A percentile compares a stretch with the other conserved stretches of the same genome.
Evolutionary conservation across 2,329 filamentous ascomycete species (phyloP).

Genomic region (Cladophialophora exuberans): DNA sequence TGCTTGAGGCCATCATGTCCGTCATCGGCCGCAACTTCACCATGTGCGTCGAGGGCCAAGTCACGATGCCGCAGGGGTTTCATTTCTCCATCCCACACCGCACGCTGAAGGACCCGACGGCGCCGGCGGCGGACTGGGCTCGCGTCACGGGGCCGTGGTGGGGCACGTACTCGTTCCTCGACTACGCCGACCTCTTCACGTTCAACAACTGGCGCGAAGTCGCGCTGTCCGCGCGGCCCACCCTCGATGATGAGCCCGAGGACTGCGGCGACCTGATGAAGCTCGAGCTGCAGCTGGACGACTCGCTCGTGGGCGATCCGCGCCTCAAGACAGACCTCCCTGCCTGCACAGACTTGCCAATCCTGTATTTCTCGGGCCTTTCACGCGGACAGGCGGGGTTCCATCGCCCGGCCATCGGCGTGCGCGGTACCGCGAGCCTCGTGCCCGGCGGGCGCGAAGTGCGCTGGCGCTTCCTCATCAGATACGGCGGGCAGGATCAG

Average conservation of each 20-base stretch:
- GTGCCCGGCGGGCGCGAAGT: conserved; percentile 31
- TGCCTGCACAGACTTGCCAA: conserved; percentile 25
- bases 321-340: conserved; percentile 26
- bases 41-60: conserved; percentile 20
- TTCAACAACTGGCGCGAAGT: conserved; percentile 26
- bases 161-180: conserved; percentile 33
- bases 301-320: conserved; percentile 22
- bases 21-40: conserved; percentile 31
- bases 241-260: conserved; percentile 30
- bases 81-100: conserved; percentile 32
- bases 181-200: conserved; percentile 30
- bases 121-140: conserved; percentile 32
- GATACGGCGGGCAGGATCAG: conserved; percentile 32
- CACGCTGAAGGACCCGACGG: conserved; percentile 24
- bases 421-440: conserved; percentile 28
- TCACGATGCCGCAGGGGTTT: conserved; percentile 31
- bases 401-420: conserved; percentile 21
- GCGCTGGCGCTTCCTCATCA: conserved; percentile 33
- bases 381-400: conserved; percentile 22
- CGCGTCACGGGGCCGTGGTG: conserved; percentile 30
- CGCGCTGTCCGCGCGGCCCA: conserved; percentile 13
- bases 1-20: conserved; percentile 30
- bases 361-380: conserved; percentile 31
- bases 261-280: conserved; percentile 34
- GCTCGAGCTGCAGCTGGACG: conserved; percentile 31